A percentile compares a stretch with the other conserved stretches of the same genome.
phyloP scores from a whole-genome alignment of 1,139 yeast species.

The Geotrichum phurueaensis region DNA sequence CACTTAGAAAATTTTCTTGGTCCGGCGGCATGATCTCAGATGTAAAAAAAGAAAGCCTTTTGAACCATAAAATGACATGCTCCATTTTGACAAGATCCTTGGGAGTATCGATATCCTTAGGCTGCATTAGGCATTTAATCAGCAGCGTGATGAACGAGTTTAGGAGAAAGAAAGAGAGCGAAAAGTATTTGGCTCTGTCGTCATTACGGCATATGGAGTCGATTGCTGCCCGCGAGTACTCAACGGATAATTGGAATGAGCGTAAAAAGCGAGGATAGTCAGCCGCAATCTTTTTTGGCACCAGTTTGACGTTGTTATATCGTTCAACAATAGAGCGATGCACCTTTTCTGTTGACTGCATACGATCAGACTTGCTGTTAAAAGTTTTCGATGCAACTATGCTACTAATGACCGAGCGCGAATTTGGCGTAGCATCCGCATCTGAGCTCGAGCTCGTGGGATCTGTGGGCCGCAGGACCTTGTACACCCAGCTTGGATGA shows the following conservation, averaged over 20 bases:
- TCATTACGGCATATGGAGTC: conserved; percentile 6
- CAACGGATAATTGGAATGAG: conserved; percentile 24
- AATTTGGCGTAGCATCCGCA: background rate
- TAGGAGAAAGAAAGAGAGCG: conserved; percentile 17
- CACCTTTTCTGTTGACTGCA: background rate
- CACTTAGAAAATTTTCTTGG: background rate
- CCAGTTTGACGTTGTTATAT: conserved; percentile 9
- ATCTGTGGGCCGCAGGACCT: conserved; percentile 9
- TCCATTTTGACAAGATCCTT: conserved; percentile 1
- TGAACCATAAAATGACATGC: background rate
- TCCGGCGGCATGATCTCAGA: background rate
- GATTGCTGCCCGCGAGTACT: conserved; percentile 25
- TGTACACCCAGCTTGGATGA: conserved; percentile 29
- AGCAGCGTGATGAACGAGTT: conserved; percentile 28
- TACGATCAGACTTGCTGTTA: background rate
- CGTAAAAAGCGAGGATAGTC: conserved; percentile 23
- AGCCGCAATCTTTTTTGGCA: background rate
- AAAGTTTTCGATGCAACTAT: background rate
- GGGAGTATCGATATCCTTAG: background rate
- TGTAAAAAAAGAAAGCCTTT: background rate
- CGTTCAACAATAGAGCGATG: conserved; percentile 1
- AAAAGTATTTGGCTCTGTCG: background rate
- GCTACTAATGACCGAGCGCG: background rate
- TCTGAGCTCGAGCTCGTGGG: background rate
- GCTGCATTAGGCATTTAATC: conserved; percentile 21